These are phyloP conservation scores for Exsudoporus frostii DNA, from an alignment of 768 basidiomycete genomes.

Conservation along the genomic window DNA sequence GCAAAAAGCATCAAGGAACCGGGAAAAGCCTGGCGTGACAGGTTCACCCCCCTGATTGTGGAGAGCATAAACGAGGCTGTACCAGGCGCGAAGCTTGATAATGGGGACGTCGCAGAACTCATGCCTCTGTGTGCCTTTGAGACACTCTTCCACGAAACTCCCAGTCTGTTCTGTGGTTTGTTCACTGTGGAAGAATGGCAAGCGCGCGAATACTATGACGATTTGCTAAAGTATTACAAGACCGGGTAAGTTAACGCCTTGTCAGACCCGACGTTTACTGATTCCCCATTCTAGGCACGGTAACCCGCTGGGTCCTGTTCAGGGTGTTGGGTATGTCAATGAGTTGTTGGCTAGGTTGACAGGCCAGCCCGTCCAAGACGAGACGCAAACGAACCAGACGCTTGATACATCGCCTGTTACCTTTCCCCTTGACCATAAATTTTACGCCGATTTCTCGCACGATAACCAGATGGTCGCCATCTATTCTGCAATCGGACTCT, in stretches of 20 bases:
- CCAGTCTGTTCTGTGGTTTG: conserved; percentile 70
- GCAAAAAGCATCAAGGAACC: conserved; percentile 44
- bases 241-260: conserved; percentile 51
- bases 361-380: conserved; percentile 55
- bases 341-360: conserved; percentile 85
- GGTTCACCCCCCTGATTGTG: conserved; percentile 55
- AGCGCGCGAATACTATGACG: conserved; percentile 65
- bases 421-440: conserved; percentile 65
- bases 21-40: conserved; percentile 51
- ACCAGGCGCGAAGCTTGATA: conserved; percentile 57
- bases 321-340: conserved; percentile 85
- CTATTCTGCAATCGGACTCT: conserved; percentile 59
- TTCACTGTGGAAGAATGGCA: conserved; percentile 64
- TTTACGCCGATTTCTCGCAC: conserved; percentile 85
- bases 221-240: conserved; percentile 75
- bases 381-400: conserved; percentile 75
- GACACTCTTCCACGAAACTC: conserved; percentile 47
- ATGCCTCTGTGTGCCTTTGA: conserved; percentile 82
- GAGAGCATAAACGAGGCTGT: conserved; percentile 57
- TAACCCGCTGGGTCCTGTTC: conserved; percentile 64
- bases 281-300: conserved; percentile 50
- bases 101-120: conserved; percentile 53
- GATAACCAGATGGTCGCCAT: conserved; percentile 85
- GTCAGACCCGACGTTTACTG: neutral
- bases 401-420: conserved; percentile 62